Percentiles rank a stretch among this genome's conserved stretches.
Conservation (phyloP, 805 yeast genomes). For the Tetrapisispora fleetii region DNA sequence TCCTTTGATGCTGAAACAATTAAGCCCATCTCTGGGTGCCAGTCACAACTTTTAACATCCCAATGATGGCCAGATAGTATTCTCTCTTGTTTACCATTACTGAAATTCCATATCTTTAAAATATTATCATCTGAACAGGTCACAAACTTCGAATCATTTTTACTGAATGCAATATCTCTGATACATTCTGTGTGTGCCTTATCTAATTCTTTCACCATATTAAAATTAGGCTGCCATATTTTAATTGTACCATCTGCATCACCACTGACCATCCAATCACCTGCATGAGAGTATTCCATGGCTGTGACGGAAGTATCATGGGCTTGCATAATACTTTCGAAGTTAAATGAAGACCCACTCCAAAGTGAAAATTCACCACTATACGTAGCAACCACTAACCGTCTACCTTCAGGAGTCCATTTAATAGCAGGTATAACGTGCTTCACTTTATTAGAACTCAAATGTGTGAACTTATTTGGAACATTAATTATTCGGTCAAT, state of each 20-base stretch:
- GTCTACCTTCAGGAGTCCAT: constrained; percentile 95
- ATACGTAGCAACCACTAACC: constrained; percentile 81
- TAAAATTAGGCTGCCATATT: constrained; percentile 97
- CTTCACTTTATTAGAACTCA: constrained; percentile 81
- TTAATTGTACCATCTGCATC: constrained; percentile 88
- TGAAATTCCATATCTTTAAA: constrained; percentile 89
- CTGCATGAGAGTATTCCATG: constrained; percentile 74
- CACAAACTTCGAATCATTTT: constrained; percentile 85
- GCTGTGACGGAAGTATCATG: constrained; percentile 85
- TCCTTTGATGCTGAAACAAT: constrained; percentile 93
- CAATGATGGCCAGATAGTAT: constrained; percentile 88
- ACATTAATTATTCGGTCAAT: constrained; percentile 40
- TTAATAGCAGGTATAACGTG: constrained; percentile 83
- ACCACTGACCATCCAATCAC: constrained; percentile 90
- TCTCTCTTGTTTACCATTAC: constrained; percentile 75
- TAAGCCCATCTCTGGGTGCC: constrained; percentile 87
- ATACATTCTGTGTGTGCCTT: constrained; percentile 53
- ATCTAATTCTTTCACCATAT: constrained; percentile 75
- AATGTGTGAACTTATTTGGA: constrained; percentile 77
- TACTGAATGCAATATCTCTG: constrained; percentile 80
- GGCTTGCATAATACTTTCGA: constrained; percentile 97
- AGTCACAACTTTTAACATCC: constrained; percentile 96
- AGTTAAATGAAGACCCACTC: constrained; percentile 92
- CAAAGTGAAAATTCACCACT: constrained; percentile 94
- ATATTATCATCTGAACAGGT: constrained; percentile 89